Base-by-base conservation (phyloP, 208 protist genomes). In the Crithidia brevicula region DNA sequence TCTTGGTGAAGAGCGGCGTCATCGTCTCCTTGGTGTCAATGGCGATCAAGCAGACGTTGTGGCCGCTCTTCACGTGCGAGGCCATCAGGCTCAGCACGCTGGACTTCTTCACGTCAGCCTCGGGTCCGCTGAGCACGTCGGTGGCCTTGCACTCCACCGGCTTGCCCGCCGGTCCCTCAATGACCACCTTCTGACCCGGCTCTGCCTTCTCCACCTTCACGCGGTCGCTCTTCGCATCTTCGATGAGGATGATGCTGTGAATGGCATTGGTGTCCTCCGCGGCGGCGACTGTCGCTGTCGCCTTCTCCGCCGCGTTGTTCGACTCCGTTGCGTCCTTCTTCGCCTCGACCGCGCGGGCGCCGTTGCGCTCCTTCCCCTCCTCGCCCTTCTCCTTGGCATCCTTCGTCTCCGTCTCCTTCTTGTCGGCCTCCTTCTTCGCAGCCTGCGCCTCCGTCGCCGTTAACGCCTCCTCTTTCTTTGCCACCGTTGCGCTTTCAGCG, bases 191-290 rank as follows among this genome's bases (percentile, higher is more conserved):
- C 28, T 81, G 58, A 8, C 57, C 67, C 34, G 60, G 7, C 23
- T 74, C 64, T 42, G 10, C 51, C 38, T 54, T 57, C 43, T 78
- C 71, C 36, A 63, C 52, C 62, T 65, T 74, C 23, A 58, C 51
- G 36, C 56, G 42, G n/a, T 36, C 45, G 46, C 59, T 34, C 58
- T 63, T 65, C 49, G 43, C 31, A 23, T 72, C 64, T 56, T 80
- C 68, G 33, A 85, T 40, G 53, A 74, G 45, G 46, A 77, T 33
- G 30, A 77, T 57, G 50, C 65, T 67, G 54, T 64, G 64, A 38
- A 77, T 79, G 3, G 34, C 50, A 64, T 66, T 65, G 57, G 36
- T 43, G 45, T 52, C 56, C 28, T 53, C 50, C 45, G 46, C 20
- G 27, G 18, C 42, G 22, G 4, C 43, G 16, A 20, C 59, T n/a